Evolutionary conservation across 805 yeast species (phyloP), one percentile per base, ranked within the genome.

Genomic region (Yarrowia sp.): DNA sequence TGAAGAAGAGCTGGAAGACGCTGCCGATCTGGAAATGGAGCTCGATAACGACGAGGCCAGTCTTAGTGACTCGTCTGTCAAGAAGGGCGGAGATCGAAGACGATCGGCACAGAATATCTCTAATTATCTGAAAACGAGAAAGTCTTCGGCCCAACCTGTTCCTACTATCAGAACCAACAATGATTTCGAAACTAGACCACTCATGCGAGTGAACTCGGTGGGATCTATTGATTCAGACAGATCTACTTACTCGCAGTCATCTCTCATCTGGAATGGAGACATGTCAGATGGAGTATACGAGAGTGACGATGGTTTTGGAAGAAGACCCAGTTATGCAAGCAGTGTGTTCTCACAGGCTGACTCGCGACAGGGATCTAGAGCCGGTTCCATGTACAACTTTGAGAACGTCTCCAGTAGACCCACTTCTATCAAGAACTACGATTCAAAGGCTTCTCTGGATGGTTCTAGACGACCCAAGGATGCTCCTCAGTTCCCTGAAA

Each of bases 231-330:
- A 33, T 5, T 58, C 64, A 4, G 50, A 58, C 13, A 20, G n/a
- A 9, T 58, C 64, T 15, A 30, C n/a, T 0, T 58, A 43, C 33
- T 58, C 64, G 2, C 64, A 58, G 24, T 42, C 49, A 3, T 58
- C 64, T 7, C 34, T 58, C 8, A 58, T 58, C n/a, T 58, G 64
- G 64, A 58, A 58, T 17, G 64, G 64, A 58, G 64, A 58, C 64
- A 42, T 58, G 64, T 38, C 49, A 6, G 64, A 58, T 9, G 38
- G 50, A 9, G 12, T 19, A 1, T 58, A 58, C 33, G 64, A 58
- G 15, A 58, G 63, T 13, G 61, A 63, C 20, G 68, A 61, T 15
- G 66, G 67, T 9, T 46, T 20, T 15, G 56, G 52, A n/a, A 50
- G 68, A 24, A 17, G 63, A n/a, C 63, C 63, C 19, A 67, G 65